These are phyloP conservation scores for Myrica gale DNA, from an alignment of 306 rosid genomes.

Conservation along the genomic window DNA sequence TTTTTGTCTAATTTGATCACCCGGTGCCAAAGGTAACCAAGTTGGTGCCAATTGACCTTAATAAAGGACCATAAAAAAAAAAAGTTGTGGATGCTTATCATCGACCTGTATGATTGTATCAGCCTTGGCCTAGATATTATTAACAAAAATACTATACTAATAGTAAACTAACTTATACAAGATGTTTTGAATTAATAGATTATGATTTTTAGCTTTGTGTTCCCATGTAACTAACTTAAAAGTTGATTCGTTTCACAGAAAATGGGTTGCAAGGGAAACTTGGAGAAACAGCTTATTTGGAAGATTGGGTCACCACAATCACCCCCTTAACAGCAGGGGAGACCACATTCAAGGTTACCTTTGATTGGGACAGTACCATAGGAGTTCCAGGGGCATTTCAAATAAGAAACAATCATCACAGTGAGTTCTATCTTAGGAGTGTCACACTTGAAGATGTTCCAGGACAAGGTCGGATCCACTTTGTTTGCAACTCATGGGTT, in stretches of 20 bases:
- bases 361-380: conserved; percentile 58
- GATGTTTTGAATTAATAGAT: not conserved
- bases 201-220: not conserved
- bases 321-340: conserved; percentile 49
- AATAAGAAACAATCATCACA: conserved; percentile 60
- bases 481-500: conserved; percentile 80
- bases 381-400: conserved; percentile 72
- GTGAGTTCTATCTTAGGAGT: conserved; percentile 61
- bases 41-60: no score
- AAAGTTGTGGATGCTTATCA: no score
- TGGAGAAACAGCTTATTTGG: conserved; percentile 56
- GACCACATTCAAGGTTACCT: conserved; percentile 45
- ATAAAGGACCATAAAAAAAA: no score
- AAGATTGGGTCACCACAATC: conserved; percentile 50
- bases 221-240: not conserved
- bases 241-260: conserved; percentile 31
- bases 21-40: no score
- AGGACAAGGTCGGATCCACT: conserved; percentile 55
- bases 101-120: no score
- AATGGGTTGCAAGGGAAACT: conserved; percentile 49
- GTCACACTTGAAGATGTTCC: conserved; percentile 73
- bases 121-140: no score
- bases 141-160: no score
- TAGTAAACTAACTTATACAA: no score
- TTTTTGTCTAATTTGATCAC: no score